Evolutionary conservation across 495 filamentous ascomycete species (phyloP), one percentile per base, ranked within the genome.

Genomic region (Lasiosphaeria miniovina): DNA sequence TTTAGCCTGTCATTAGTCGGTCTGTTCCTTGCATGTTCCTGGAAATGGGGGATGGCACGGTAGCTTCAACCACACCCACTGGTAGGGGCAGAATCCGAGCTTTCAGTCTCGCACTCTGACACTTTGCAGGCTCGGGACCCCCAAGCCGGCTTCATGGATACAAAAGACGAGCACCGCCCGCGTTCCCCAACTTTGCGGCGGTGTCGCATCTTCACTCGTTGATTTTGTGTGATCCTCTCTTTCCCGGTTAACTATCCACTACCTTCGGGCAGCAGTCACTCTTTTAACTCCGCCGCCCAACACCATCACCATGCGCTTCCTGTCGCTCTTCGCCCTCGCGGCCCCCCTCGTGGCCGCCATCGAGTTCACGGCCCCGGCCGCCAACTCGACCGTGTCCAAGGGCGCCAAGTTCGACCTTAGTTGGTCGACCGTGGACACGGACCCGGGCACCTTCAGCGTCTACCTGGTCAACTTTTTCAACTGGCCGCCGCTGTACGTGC

Each of bases 391-490:
- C 62, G 57, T 74, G 49, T 54, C 65, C 35, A 75, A 76, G 59
- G 77, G 77, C 24, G 64, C 68, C 36, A 65, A 61, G 34, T 53
- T 68, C 62, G 61, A 54, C 9, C 69, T 80, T 43, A 65, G 65
- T 15, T 80, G 77, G 77, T 60, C 63, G 52, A 74, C 68, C 49
- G 77, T 80, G 59, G 76, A 80, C 66, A 80, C 77, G 14, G 77
- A 80, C 61, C 74, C 77, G 12, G 56, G 64, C 54, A 49, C 36
- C 52, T 75, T 80, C 71, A 73, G 69, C 66, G 61, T 80, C 60
- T 78, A 73, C 59, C 72, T 80, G 32, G 74, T 75, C 72, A 80
- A 80, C 75, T 80, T 80, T 67, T 72, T 77, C 61, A 69, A 75
- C 64, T 80, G 73, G 74, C 77, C 77, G 35, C 77, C 77, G 3